phyloP scores from a whole-genome alignment of 768 basidiomycete genomes.

The Porpolomopsis calyptriformis region DNA sequence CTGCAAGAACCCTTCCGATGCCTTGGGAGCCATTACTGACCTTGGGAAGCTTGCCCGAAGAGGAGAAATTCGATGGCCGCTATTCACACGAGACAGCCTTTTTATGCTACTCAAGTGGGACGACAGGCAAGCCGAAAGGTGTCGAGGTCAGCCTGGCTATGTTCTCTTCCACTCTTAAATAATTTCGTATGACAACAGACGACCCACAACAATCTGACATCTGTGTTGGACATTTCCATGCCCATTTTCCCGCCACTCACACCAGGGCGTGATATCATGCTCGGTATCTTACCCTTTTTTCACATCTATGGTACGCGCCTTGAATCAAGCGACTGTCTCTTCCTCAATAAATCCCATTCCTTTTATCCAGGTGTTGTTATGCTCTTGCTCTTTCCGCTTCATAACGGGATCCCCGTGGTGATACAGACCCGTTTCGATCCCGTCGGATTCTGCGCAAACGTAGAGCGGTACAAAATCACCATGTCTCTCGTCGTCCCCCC shows the following conservation, averaged over 20 bases:
- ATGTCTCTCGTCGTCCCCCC: slow-evolving; percentile 63
- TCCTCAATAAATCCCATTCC: background rate
- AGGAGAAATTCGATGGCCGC: slow-evolving; percentile 45
- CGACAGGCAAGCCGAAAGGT: slow-evolving; percentile 63
- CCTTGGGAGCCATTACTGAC: slow-evolving; percentile 43
- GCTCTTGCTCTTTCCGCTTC: slow-evolving; percentile 49
- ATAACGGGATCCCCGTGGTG: slow-evolving; percentile 38
- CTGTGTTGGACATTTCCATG: slow-evolving; percentile 42
- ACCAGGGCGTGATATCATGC: slow-evolving; percentile 36
- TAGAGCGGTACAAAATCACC: slow-evolving; percentile 58
- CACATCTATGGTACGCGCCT: slow-evolving; percentile 34
- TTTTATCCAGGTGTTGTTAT: slow-evolving; percentile 44
- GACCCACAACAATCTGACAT: slow-evolving; percentile 57
- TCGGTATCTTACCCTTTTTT: slow-evolving; percentile 56
- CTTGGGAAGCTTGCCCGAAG: slow-evolving; percentile 36
- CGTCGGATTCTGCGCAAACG: slow-evolving; percentile 47
- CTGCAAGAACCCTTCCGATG: too few relatives aligned
- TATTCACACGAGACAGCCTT: slow-evolving; percentile 48
- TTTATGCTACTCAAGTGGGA: slow-evolving; percentile 40
- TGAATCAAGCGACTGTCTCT: background rate
- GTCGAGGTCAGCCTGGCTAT: slow-evolving; percentile 29
- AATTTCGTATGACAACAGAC: slow-evolving; percentile 32
- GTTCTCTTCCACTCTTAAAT: background rate
- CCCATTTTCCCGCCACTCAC: slow-evolving; percentile 32
- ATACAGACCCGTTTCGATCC: slow-evolving; percentile 68